Conservation (phyloP, 345 rosid species). For the Gossypium bickii region DNA sequence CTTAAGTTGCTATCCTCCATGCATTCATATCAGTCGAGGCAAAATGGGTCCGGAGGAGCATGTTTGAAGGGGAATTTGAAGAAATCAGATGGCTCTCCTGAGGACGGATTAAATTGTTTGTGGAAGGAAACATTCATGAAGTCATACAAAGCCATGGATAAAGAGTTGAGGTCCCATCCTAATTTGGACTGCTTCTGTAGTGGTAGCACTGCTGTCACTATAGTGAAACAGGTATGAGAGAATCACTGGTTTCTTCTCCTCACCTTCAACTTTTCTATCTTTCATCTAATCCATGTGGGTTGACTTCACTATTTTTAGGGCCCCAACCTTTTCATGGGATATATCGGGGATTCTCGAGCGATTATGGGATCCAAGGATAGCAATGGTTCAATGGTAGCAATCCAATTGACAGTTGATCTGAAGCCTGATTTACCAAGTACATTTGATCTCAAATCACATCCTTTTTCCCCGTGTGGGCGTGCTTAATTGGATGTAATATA, state of each 20-base stretch:
- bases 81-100: constrained; percentile 46
- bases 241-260: constrained; percentile 9
- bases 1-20: constrained; percentile 62
- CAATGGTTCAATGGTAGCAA: constrained; percentile 72
- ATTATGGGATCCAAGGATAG: constrained; percentile 83
- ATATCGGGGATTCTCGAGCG: constrained; percentile 98
- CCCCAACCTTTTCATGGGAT: constrained; percentile 84
- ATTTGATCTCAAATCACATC: constrained; percentile 13
- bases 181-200: constrained; percentile 97
- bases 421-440: constrained; percentile 98
- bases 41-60: constrained; percentile 38
- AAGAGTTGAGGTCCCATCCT: constrained; percentile 90
- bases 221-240: constrained; percentile 74
- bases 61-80: constrained; percentile 48
- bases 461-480: not conserved
- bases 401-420: constrained; percentile 91
- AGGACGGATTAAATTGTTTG: constrained; percentile 45
- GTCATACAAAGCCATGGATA: constrained; percentile 93
- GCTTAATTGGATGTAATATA: constrained; percentile 5
- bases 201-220: constrained; percentile 90
- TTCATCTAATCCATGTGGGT: constrained; percentile 13
- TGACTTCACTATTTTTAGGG: constrained; percentile 53
- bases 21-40: constrained; percentile 50
- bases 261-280: not conserved
- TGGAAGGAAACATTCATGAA: constrained; percentile 93